phyloP scores from a whole-genome alignment of 768 basidiomycete genomes.

The Mycena floridula region DNA sequence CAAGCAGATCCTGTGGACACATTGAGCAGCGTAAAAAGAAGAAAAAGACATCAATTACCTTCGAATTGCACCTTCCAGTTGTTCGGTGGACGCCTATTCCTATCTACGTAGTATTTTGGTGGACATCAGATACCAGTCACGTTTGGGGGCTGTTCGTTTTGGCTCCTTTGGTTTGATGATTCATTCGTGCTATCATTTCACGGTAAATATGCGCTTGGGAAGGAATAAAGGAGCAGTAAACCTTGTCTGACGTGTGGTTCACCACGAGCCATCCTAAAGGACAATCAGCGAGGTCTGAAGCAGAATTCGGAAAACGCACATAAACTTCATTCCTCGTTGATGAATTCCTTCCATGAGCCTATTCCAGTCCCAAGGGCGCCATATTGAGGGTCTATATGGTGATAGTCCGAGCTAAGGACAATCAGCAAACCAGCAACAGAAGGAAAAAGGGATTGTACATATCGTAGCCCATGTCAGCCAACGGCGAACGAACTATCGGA shows the following conservation, averaged over 20 bases:
- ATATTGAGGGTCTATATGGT: slow-evolving; percentile 55
- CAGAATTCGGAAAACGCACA: slow-evolving; percentile 31
- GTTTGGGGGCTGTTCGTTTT: slow-evolving; percentile 47
- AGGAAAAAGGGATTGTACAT: slow-evolving; percentile 34
- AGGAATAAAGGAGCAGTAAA: slow-evolving; percentile 13
- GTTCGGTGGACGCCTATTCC: slow-evolving; percentile 57
- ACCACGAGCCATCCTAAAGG: slow-evolving; percentile 67
- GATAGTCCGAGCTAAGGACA: slow-evolving; percentile 52
- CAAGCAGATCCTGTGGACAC: slow-evolving; percentile 51
- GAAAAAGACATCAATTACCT: slow-evolving; percentile 28
- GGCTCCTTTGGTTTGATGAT: slow-evolving; percentile 48
- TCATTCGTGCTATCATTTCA: slow-evolving; percentile 54
- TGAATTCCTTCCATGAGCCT: slow-evolving; percentile 49
- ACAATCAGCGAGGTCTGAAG: neutral
- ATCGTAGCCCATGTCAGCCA: slow-evolving; percentile 72
- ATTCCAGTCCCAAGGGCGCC: slow-evolving; percentile 62
- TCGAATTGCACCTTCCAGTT: slow-evolving; percentile 70
- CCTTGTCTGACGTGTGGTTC: slow-evolving; percentile 69
- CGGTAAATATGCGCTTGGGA: neutral
- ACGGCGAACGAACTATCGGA: slow-evolving; percentile 64
- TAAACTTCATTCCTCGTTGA: slow-evolving; percentile 61
- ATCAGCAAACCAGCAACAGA: neutral
- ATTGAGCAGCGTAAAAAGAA: neutral
- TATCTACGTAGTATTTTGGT: slow-evolving; percentile 43
- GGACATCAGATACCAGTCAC: slow-evolving; percentile 79